Evolutionary conservation across 1,284 basidiomycete genomes (phyloP), one percentile per base, ranked within the genome.

Genomic region (Ustilago nuda): DNA sequence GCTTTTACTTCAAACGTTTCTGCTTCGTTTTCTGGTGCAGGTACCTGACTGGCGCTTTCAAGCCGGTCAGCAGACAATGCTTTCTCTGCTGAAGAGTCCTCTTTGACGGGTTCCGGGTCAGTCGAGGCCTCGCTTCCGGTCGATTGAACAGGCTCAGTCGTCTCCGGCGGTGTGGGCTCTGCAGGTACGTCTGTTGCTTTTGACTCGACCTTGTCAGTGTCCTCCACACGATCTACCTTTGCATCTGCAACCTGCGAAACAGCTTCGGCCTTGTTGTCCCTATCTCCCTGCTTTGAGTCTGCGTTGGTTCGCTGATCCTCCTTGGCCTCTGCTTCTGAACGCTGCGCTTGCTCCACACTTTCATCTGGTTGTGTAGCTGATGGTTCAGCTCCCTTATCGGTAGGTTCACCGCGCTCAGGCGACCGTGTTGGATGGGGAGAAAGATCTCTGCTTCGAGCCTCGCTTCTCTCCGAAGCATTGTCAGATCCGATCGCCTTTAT

Each of bases 381-480:
- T 17, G 27, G 36, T 9, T 53, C 50, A n/a, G 19, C 43, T 32
- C 46, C 37, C 23, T 41, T 55, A 9, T 46, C 36, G 27, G 27
- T 8, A 11, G 50, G 8, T 33, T 30, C 33, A 8, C 48, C 52
- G 32, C 50, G 35, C 37, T 59, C 48, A 2, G 33, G 41, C 2
- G 72, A 62, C 13, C 50, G 59, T 13, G 56, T 27, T 2, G 59
- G 46, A 9, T 59, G 67, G 35, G 67, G 64, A n/a, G 72, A 70
- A 37, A 63, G 8, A 13, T 75, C 67, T 9, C 67, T 57, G 51
- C 72, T 75, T 32, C 64, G 57, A 2, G 32, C 43, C 51, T 71
- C 64, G 46, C 72, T 61, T 43, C 48, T 66, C 27, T 70, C 72
- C 27, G 70, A 66, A 17, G 57, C 70, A 19, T 56, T 36, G 36